phyloP scores from a whole-genome alignment of 2,329 filamentous ascomycete species.

The Colletotrichum sp. region DNA sequence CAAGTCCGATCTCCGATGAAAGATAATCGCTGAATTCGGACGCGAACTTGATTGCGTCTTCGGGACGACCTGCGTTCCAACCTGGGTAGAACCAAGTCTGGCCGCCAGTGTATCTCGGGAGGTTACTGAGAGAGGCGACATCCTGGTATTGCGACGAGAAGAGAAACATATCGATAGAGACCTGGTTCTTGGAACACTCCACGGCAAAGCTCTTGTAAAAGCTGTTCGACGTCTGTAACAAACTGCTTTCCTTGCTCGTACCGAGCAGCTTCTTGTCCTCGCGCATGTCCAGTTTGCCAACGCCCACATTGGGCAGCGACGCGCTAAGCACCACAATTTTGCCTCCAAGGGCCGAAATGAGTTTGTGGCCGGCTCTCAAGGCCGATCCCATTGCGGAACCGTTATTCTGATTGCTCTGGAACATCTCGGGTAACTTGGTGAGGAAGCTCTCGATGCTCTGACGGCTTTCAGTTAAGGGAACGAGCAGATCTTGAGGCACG shows the following conservation, averaged over 20 bases:
- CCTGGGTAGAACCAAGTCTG: constrained; percentile 99
- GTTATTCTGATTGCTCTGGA: constrained; percentile 89
- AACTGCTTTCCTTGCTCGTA: constrained; percentile 85
- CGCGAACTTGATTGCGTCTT: constrained; percentile 98
- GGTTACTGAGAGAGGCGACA: constrained; percentile 92
- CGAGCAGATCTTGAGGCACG: constrained; percentile 88
- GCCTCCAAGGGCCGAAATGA: constrained; percentile 91
- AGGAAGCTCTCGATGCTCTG: constrained; percentile 92
- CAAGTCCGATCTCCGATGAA: constrained; percentile 94
- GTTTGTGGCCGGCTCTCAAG: constrained; percentile 89
- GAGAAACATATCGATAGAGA: constrained; percentile 97
- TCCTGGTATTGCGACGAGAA: constrained; percentile 97
- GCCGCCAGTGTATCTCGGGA: constrained; percentile 94
- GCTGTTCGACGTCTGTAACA: constrained; percentile 90
- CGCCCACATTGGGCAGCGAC: constrained; percentile 87
- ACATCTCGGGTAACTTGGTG: constrained; percentile 92
- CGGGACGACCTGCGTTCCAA: constrained; percentile 91
- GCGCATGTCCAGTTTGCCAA: constrained; percentile 88
- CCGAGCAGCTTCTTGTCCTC: constrained; percentile 97
- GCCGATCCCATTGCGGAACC: constrained; percentile 96
- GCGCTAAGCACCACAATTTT: constrained; percentile 94
- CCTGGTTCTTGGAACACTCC: constrained; percentile 98
- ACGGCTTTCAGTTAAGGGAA: constrained; percentile 87
- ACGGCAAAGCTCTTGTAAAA: constrained; percentile 99
- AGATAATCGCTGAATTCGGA: constrained; percentile 96